phyloP scores from a whole-genome alignment of 148 eudicot genomes.

The Arctostaphylos glauca region DNA sequence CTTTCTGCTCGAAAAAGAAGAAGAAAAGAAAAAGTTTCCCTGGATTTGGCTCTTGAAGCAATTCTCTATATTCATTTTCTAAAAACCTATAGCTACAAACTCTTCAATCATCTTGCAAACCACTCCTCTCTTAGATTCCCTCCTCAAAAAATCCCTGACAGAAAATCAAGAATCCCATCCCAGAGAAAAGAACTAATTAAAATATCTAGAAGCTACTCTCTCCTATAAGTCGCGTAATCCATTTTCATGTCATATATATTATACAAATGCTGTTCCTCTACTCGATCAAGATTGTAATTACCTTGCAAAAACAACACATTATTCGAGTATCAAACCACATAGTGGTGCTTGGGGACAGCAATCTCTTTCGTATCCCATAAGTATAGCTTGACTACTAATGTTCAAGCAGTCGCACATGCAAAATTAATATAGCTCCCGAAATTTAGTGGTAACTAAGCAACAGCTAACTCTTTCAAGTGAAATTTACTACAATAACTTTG shows the following conservation, averaged over 20 bases:
- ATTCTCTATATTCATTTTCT: background rate
- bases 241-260: background rate
- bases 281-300: background rate
- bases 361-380: background rate
- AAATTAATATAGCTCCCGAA: background rate
- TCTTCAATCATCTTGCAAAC: background rate
- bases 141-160: constrained; percentile 1
- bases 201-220: background rate
- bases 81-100: background rate
- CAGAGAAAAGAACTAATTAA: background rate
- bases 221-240: background rate
- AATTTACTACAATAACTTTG: background rate
- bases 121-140: background rate
- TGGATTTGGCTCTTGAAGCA: background rate
- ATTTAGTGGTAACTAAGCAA: background rate
- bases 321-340: background rate
- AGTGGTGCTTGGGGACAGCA: constrained; percentile 1
- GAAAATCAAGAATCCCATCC: background rate
- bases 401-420: background rate
- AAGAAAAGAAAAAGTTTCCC: background rate
- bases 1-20: background rate
- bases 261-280: background rate
- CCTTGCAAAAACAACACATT: background rate
- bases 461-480: background rate
- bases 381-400: background rate